A percentile compares a stretch with the other conserved stretches of the same genome.
Conservation (phyloP, 2,329 filamentous ascomycete genomes). For the Microdochium trichocladiopsis region DNA sequence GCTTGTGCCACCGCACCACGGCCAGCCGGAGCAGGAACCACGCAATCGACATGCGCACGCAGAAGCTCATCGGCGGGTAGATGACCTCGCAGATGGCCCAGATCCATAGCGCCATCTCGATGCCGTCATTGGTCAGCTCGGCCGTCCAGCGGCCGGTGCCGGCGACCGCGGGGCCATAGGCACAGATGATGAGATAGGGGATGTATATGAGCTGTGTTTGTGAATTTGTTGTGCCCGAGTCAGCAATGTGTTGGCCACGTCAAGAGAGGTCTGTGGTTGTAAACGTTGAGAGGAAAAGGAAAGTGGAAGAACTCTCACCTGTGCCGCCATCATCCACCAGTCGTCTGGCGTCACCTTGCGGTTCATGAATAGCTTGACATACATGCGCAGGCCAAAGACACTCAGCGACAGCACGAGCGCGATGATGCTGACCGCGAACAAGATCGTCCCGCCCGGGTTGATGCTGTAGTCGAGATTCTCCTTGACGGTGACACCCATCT, state of each 20-base stretch:
- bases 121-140: constrained; percentile 11
- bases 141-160: constrained; percentile 18
- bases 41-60: constrained; percentile 31
- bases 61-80: constrained; percentile 30
- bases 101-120: constrained; percentile 19
- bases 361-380: constrained; percentile 34
- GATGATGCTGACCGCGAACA: constrained; percentile 13
- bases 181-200: constrained; percentile 19
- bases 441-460: constrained; percentile 12
- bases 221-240: not conserved
- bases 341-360: constrained; percentile 37
- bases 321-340: constrained; percentile 35
- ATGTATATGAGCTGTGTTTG: constrained; percentile 24
- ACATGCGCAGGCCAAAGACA: constrained; percentile 31
- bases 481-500: not conserved
- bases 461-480: constrained; percentile 12
- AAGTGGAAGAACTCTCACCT: constrained; percentile 24
- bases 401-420: constrained; percentile 27
- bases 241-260: not conserved
- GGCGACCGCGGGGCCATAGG: constrained; percentile 21
- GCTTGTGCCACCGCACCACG: constrained; percentile 20
- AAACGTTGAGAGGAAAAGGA: not conserved
- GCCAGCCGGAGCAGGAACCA: constrained; percentile 32
- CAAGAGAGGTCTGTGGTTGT: not conserved
- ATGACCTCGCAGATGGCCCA: constrained; percentile 33